Evolutionary conservation across 768 basidiomycete species (phyloP).

Genomic region (Arthromyces matolae): DNA sequence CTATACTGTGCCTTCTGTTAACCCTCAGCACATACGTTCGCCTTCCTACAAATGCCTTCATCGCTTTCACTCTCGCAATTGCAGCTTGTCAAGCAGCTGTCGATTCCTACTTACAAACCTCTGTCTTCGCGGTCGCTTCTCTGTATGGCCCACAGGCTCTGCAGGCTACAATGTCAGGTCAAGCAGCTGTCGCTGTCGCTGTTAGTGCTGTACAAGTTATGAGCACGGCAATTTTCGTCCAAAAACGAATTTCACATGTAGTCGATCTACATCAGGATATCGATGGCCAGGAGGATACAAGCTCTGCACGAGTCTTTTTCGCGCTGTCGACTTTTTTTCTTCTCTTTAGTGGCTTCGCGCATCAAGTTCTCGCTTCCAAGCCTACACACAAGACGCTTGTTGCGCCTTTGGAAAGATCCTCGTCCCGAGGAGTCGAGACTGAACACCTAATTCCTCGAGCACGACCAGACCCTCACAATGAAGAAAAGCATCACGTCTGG

Average conservation of each 20-base stretch:
- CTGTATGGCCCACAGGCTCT: slow-evolving; percentile 72
- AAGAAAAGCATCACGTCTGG: slow-evolving; percentile 42
- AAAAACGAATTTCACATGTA: slow-evolving; percentile 35
- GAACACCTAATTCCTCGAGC: slow-evolving; percentile 35
- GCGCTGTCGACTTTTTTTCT: slow-evolving; percentile 66
- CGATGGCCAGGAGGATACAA: slow-evolving; percentile 53
- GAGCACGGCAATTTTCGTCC: slow-evolving; percentile 57
- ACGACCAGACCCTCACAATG: slow-evolving; percentile 17
- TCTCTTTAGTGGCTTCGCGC: slow-evolving; percentile 46
- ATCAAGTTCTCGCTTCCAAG: slow-evolving; percentile 53
- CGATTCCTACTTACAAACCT: slow-evolving; percentile 73
- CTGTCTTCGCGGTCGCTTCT: slow-evolving; percentile 77
- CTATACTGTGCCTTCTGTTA: slow-evolving; percentile 53
- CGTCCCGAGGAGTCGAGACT: slow-evolving; percentile 26
- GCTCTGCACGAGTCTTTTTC: slow-evolving; percentile 75
- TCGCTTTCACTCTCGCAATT: slow-evolving; percentile 60
- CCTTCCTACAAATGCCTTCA: slow-evolving; percentile 53
- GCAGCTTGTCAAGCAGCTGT: slow-evolving; percentile 55
- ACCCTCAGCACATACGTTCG: slow-evolving; percentile 63
- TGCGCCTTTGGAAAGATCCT: slow-evolving; percentile 37
- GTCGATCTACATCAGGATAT: slow-evolving; percentile 20
- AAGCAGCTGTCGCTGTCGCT: slow-evolving; percentile 82
- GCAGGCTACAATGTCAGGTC: slow-evolving; percentile 77
- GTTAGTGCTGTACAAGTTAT: slow-evolving; percentile 75
- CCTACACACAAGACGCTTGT: slow-evolving; percentile 57